A percentile compares a stretch with the other conserved stretches of the same genome.
phyloP scores from a whole-genome alignment of 2,329 filamentous ascomycete genomes.

The Boeremia exigua region DNA sequence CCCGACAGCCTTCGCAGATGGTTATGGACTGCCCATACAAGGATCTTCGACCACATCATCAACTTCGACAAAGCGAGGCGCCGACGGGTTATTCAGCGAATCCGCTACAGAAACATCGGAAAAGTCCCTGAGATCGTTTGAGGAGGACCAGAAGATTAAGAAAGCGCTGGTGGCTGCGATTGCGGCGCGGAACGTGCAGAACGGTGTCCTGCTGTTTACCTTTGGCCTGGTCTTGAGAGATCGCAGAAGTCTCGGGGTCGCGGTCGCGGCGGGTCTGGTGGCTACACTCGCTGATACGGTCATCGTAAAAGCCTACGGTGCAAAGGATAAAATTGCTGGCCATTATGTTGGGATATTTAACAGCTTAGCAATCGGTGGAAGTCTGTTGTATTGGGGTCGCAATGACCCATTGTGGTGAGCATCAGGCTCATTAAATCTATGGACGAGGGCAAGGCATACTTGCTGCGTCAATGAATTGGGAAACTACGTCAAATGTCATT shows the following conservation, averaged over 20 bases:
- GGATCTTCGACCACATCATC: slow-evolving; percentile 1
- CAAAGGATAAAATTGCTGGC: slow-evolving; percentile 27
- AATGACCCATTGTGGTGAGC: slow-evolving; percentile 27
- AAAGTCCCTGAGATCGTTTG: not conserved
- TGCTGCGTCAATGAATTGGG: not conserved
- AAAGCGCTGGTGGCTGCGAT: slow-evolving; percentile 32
- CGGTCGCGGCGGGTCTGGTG: slow-evolving; percentile 28
- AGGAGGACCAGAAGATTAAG: slow-evolving; percentile 26
- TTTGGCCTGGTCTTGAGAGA: slow-evolving; percentile 31
- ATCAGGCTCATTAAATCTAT: too few species aligned
- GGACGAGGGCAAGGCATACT: not conserved
- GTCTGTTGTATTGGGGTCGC: slow-evolving; percentile 31
- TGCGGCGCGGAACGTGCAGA: slow-evolving; percentile 33
- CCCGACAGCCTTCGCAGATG: slow-evolving; percentile 24
- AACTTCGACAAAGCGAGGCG: slow-evolving; percentile 5
- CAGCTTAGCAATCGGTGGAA: slow-evolving; percentile 30
- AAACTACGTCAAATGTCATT: not conserved
- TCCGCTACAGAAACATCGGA: not conserved
- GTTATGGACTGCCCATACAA: slow-evolving; percentile 25
- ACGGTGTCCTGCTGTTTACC: slow-evolving; percentile 25
- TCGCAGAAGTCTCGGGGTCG: slow-evolving; percentile 30
- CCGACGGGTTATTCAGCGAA: not conserved
- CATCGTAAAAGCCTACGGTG: slow-evolving; percentile 30
- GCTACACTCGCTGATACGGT: slow-evolving; percentile 30
- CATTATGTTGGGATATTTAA: slow-evolving; percentile 35